Evolutionary conservation across 257 asterid species (phyloP).

Genomic region (Ehretia macrophylla): DNA sequence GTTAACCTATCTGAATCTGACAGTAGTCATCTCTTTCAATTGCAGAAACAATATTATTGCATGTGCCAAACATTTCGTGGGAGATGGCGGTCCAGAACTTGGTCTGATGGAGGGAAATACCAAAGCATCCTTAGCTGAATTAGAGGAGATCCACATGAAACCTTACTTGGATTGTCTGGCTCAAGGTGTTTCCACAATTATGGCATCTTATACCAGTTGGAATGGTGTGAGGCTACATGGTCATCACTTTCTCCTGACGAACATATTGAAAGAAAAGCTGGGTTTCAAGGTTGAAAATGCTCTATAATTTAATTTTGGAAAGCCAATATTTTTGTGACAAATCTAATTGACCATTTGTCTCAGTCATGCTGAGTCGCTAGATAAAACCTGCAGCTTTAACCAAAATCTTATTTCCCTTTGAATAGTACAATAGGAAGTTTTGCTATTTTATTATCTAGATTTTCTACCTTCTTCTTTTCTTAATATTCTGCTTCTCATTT

Average conservation of each 20-base stretch:
- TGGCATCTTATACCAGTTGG: slow-evolving; percentile 55
- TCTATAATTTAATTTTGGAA: background rate
- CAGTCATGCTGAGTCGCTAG: background rate
- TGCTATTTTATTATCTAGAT: no score
- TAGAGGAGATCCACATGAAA: slow-evolving; percentile 40
- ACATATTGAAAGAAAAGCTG: slow-evolving; percentile 34
- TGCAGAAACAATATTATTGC: slow-evolving; percentile 41
- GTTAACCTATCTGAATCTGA: slow-evolving; percentile 6
- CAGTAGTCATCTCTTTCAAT: background rate
- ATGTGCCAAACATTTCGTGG: slow-evolving; percentile 51
- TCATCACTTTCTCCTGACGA: slow-evolving; percentile 31
- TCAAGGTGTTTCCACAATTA: slow-evolving; percentile 40
- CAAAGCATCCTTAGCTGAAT: slow-evolving; percentile 30
- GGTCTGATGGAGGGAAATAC: slow-evolving; percentile 46
- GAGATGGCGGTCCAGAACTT: slow-evolving; percentile 44
- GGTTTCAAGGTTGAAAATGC: slow-evolving; percentile 35
- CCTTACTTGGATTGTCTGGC: slow-evolving; percentile 40
- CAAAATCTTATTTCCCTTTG: no score
- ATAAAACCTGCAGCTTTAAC: no score
- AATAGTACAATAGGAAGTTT: no score
- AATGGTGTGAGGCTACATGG: slow-evolving; percentile 36
- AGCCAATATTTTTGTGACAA: background rate
- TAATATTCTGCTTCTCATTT: no score
- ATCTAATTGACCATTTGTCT: background rate
- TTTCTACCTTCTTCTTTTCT: no score